These are phyloP conservation scores for Brachypodium distachyon DNA, from an alignment of 202 grass and related monocot genomes.

Conservation along the genomic window DNA sequence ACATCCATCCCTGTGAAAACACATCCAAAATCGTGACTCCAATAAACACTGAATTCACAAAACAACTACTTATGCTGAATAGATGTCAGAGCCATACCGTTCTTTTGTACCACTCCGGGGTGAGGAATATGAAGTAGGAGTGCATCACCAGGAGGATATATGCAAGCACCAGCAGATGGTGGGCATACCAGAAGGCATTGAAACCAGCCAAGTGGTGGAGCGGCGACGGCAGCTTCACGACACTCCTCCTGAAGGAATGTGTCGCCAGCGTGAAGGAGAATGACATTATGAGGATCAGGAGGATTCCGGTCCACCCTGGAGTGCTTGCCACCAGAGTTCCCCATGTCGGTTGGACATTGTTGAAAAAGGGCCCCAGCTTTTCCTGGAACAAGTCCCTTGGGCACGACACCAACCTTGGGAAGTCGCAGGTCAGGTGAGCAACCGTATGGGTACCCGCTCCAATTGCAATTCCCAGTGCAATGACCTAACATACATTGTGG, in stretches of 20 bases:
- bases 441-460: conserved; percentile 54
- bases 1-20: conserved; percentile 91
- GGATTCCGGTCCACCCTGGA: conserved; percentile 71
- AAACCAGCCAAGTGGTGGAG: conserved; percentile 79
- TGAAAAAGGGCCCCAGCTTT: conserved; percentile 59
- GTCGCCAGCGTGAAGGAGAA: conserved; percentile 96
- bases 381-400: conserved; percentile 49
- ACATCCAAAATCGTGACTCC: not conserved
- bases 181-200: conserved; percentile 97
- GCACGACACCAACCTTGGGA: conserved; percentile 65
- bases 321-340: conserved; percentile 37
- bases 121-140: conserved; percentile 94
- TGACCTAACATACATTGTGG: conserved; percentile 27
- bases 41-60: not conserved
- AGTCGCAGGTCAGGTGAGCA: conserved; percentile 70
- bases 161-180: conserved; percentile 73
- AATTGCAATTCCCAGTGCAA: conserved; percentile 55
- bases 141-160: conserved; percentile 80
- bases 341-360: conserved; percentile 58
- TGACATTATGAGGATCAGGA: conserved; percentile 82
- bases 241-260: conserved; percentile 78
- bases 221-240: conserved; percentile 74
- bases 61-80: not conserved
- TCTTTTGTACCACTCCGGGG: conserved; percentile 82
- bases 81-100: conserved; percentile 39